These are phyloP conservation scores for Trichocomaceae sp. DNA, from an alignment of 2,329 filamentous ascomycete genomes.

Conservation along the genomic window DNA sequence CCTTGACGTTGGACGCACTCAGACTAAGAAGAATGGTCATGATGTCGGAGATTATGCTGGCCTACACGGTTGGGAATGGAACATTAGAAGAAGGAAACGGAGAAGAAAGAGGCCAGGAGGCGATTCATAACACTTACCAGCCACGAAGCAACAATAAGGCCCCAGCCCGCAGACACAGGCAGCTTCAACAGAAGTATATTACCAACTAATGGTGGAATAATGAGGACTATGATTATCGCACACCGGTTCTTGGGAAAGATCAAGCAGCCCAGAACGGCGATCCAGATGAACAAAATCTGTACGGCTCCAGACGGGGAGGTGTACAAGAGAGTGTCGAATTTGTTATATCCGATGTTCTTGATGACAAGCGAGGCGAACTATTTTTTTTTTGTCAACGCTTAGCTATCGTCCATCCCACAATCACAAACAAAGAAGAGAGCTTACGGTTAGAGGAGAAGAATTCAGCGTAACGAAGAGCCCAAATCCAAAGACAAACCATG, in stretches of 20 bases:
- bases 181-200: slow-evolving; percentile 41
- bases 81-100: background rate
- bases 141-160: slow-evolving; percentile 45
- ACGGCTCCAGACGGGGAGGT: slow-evolving; percentile 45
- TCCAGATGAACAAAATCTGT: slow-evolving; percentile 43
- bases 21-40: slow-evolving; percentile 41
- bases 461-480: slow-evolving; percentile 44
- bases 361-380: slow-evolving; percentile 48
- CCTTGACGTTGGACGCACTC: slow-evolving; percentile 45
- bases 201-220: slow-evolving; percentile 40
- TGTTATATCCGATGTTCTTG: slow-evolving; percentile 40
- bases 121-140: slow-evolving; percentile 24
- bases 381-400: background rate
- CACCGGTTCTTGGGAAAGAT: slow-evolving; percentile 37
- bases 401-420: slow-evolving; percentile 7
- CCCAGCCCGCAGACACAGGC: slow-evolving; percentile 38
- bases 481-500: slow-evolving; percentile 43
- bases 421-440: slow-evolving; percentile 7
- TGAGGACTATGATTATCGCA: slow-evolving; percentile 35
- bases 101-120: background rate
- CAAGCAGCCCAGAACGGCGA: slow-evolving; percentile 36
- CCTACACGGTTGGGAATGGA: slow-evolving; percentile 22
- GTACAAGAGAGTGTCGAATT: slow-evolving; percentile 43
- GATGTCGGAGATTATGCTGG: slow-evolving; percentile 36
- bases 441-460: slow-evolving; percentile 39